Percentiles rank a stretch among this genome's conserved stretches.
phyloP scores from a whole-genome alignment of 1,284 basidiomycete species.

The Ganoderma lingzhi region DNA sequence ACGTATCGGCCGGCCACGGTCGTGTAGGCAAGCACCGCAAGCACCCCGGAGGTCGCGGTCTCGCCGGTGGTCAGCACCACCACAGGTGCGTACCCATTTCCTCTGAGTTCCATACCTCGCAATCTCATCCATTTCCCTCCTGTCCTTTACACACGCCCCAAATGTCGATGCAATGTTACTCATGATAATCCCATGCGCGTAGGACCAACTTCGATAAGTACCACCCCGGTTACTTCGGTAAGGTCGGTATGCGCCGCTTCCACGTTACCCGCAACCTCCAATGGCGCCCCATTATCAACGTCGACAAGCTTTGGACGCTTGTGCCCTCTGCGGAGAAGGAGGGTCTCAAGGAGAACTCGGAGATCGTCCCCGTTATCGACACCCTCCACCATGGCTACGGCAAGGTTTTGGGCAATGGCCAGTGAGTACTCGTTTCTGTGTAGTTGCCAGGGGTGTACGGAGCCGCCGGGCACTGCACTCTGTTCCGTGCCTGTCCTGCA shows the following conservation, averaged over 20 bases:
- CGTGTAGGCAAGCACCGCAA: constrained; percentile 99
- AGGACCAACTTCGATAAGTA: constrained; percentile 93
- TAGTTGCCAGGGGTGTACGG: neutral
- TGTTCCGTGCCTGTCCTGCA: neutral
- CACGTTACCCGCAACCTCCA: constrained; percentile 92
- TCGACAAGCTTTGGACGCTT: constrained; percentile 91
- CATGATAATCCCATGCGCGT: constrained; percentile 14
- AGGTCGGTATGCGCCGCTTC: constrained; percentile 99
- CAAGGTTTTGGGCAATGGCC: constrained; percentile 92
- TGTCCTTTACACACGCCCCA: neutral
- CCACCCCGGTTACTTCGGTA: constrained; percentile 99
- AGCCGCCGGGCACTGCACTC: too few relatives aligned
- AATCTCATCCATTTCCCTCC: neutral
- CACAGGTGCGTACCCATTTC: constrained; percentile 78
- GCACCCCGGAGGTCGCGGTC: constrained; percentile 99
- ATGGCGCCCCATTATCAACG: constrained; percentile 96
- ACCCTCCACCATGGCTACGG: constrained; percentile 87
- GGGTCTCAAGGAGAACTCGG: constrained; percentile 70
- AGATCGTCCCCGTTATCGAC: constrained; percentile 93
- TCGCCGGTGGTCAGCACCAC: constrained; percentile 99
- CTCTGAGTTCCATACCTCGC: too few relatives aligned
- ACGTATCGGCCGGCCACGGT: constrained; percentile 99
- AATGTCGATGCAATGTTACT: too few relatives aligned
- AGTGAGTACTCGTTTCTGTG: constrained; percentile 53
- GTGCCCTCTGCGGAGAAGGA: constrained; percentile 83